Evolutionary conservation across 2,329 filamentous ascomycete genomes (phyloP).

Genomic region (Colletotrichum gigasporum): DNA sequence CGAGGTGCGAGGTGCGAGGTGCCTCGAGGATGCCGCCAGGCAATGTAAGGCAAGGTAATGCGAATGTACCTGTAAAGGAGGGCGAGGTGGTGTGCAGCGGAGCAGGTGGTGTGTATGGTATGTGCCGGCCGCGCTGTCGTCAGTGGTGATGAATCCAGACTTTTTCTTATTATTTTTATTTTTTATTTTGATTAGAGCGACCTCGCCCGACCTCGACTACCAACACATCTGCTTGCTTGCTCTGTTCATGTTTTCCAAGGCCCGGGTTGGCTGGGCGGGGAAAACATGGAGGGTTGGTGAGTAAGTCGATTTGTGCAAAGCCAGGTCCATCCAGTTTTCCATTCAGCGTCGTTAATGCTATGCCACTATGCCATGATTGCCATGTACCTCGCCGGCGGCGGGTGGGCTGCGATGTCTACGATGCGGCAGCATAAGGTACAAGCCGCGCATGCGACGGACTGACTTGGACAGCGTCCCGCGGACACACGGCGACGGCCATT

Average conservation of each 20-base stretch:
- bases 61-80: neutral
- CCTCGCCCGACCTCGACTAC: neutral
- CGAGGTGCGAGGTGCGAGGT: neutral
- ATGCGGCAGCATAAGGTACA: neutral
- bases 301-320: neutral
- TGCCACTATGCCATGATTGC: too few relatives aligned
- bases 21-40: neutral
- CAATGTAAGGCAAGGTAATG: neutral
- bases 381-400: too few relatives aligned
- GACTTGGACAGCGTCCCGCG: too few relatives aligned
- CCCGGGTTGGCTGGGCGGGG: neutral
- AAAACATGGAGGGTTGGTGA: conserved; percentile 1
- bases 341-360: neutral
- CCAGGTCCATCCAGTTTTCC: neutral
- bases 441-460: too few relatives aligned
- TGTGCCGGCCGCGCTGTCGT: conserved; percentile 7
- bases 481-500: too few relatives aligned
- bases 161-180: neutral
- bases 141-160: conserved; percentile 22
- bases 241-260: too few relatives aligned
- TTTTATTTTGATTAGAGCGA: neutral
- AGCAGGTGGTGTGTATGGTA: neutral
- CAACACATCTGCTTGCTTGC: neutral
- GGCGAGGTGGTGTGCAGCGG: neutral
- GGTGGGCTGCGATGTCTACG: too few relatives aligned